phyloP scores from a whole-genome alignment of 1,139 yeast genomes.

The Entelexis sorbosivorans region DNA sequence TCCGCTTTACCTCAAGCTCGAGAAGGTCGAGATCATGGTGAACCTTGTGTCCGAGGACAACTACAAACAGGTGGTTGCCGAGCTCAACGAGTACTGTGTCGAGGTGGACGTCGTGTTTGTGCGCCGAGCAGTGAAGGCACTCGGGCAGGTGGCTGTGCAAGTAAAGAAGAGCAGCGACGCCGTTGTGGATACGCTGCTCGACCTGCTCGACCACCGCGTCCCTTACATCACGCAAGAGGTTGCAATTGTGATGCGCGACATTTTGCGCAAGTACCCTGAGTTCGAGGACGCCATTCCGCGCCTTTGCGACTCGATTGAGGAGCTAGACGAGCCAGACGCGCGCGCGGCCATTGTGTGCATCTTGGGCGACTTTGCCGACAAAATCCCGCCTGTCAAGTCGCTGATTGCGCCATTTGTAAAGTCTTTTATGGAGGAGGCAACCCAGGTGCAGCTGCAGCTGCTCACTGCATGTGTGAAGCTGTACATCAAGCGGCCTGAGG shows the following conservation, averaged over 20 bases:
- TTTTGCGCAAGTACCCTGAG: slow-evolving; percentile 68
- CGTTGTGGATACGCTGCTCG: slow-evolving; percentile 67
- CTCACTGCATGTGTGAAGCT: slow-evolving; percentile 73
- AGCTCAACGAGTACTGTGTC: slow-evolving; percentile 81
- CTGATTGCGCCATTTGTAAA: slow-evolving; percentile 43
- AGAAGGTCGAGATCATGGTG: slow-evolving; percentile 82
- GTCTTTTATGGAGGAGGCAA: slow-evolving; percentile 59
- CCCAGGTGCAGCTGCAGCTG: slow-evolving; percentile 63
- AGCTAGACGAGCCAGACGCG: slow-evolving; percentile 51
- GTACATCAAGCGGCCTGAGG: slow-evolving; percentile 41
- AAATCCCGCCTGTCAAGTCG: slow-evolving; percentile 45
- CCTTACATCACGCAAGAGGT: slow-evolving; percentile 74
- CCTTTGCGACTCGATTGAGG: slow-evolving; percentile 49
- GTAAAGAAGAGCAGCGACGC: slow-evolving; percentile 49
- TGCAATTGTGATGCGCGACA: slow-evolving; percentile 59
- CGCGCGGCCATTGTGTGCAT: slow-evolving; percentile 78
- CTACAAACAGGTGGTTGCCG: slow-evolving; percentile 61
- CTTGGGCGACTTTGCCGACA: slow-evolving; percentile 75
- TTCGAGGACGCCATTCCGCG: slow-evolving; percentile 62
- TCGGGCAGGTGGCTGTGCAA: slow-evolving; percentile 84
- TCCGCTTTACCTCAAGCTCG: slow-evolving; percentile 84
- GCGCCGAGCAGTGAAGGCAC: slow-evolving; percentile 65
- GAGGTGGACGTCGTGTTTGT: slow-evolving; percentile 91
- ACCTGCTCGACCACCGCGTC: slow-evolving; percentile 57
- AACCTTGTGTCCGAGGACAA: slow-evolving; percentile 67